Conservation (phyloP, 495 filamentous ascomycete species). For the Aspergillus olivimuriae region DNA sequence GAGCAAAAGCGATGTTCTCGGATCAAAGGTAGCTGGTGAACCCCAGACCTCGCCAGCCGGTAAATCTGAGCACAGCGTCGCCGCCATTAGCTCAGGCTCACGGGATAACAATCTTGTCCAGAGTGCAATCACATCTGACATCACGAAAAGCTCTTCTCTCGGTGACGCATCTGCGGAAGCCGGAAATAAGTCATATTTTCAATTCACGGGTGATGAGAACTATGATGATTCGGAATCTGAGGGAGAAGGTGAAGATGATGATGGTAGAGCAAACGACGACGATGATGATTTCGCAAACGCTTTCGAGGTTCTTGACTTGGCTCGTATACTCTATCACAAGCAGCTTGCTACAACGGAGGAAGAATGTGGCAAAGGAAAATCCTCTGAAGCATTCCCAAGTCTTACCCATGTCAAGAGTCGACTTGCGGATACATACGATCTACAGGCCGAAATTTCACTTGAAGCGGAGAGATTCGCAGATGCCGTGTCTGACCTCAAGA, state of each 20-base stretch:
- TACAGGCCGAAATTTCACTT: slow-evolving; percentile 87
- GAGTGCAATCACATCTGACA: slow-evolving; percentile 20
- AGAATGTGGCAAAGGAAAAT: slow-evolving; percentile 43
- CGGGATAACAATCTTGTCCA: slow-evolving; percentile 19
- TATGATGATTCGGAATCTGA: slow-evolving; percentile 74
- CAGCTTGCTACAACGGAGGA: slow-evolving; percentile 50
- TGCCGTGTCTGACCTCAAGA: slow-evolving; percentile 72
- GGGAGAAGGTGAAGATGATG: slow-evolving; percentile 47
- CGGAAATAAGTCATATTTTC: slow-evolving; percentile 70
- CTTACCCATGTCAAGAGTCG: slow-evolving; percentile 68
- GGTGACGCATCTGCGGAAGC: slow-evolving; percentile 32
- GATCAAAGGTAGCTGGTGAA: slow-evolving; percentile 66
- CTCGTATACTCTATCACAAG: slow-evolving; percentile 69
- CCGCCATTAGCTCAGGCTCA: slow-evolving; percentile 13
- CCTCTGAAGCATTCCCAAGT: slow-evolving; percentile 40
- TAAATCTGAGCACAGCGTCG: slow-evolving; percentile 9
- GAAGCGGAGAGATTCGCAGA: slow-evolving; percentile 85
- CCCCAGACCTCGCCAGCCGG: slow-evolving; percentile 34
- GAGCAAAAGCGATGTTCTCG: slow-evolving; percentile 89
- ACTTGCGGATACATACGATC: slow-evolving; percentile 83
- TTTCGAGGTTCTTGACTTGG: slow-evolving; percentile 86
- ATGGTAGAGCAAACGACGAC: slow-evolving; percentile 52
- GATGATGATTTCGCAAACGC: slow-evolving; percentile 89
- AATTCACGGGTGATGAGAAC: slow-evolving; percentile 91
- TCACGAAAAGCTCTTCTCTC: slow-evolving; percentile 28